A percentile compares a stretch with the other conserved stretches of the same genome.
These are phyloP conservation scores for Anisodus tanguticus DNA, from an alignment of 257 asterid genomes.

Conservation along the genomic window DNA sequence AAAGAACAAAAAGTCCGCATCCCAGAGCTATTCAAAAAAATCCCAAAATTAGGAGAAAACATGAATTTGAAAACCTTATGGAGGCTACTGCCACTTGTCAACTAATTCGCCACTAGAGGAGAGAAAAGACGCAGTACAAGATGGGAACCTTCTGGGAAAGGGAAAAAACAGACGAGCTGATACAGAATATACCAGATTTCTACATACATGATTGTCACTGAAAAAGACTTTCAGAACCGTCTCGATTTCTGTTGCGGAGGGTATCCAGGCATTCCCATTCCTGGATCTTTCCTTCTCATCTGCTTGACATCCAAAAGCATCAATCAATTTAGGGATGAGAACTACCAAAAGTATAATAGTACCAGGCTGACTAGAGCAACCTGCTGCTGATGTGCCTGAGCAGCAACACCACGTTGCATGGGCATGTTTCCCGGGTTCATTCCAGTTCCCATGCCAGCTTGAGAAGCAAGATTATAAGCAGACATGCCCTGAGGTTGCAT, in stretches of 20 bases:
- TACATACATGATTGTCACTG: not conserved
- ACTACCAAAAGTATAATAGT: not conserved
- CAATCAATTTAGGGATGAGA: slow-evolving; percentile 28
- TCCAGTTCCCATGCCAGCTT: slow-evolving; percentile 83
- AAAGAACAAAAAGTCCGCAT: not conserved
- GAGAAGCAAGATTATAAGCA: slow-evolving; percentile 80
- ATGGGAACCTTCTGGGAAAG: not conserved
- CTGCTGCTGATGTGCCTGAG: slow-evolving; percentile 65
- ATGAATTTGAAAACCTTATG: not conserved
- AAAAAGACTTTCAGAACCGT: slow-evolving; percentile 57
- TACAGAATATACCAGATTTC: slow-evolving; percentile 15
- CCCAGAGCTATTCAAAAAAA: not conserved
- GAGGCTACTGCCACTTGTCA: not conserved
- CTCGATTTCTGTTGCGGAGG: slow-evolving; percentile 95
- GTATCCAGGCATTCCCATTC: slow-evolving; percentile 83
- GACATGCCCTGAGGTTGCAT: slow-evolving; percentile 85
- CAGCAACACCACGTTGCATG: slow-evolving; percentile 84
- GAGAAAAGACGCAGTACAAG: not conserved
- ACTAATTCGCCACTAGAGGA: not conserved
- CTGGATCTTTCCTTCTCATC: slow-evolving; percentile 94
- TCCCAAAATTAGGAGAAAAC: not conserved
- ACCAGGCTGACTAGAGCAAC: slow-evolving; percentile 28
- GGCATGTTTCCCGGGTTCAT: slow-evolving; percentile 83
- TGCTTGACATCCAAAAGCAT: slow-evolving; percentile 39
- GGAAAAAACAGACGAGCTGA: not conserved